Conservation (phyloP, 345 rosid species). For the Erodium maritimum region DNA sequence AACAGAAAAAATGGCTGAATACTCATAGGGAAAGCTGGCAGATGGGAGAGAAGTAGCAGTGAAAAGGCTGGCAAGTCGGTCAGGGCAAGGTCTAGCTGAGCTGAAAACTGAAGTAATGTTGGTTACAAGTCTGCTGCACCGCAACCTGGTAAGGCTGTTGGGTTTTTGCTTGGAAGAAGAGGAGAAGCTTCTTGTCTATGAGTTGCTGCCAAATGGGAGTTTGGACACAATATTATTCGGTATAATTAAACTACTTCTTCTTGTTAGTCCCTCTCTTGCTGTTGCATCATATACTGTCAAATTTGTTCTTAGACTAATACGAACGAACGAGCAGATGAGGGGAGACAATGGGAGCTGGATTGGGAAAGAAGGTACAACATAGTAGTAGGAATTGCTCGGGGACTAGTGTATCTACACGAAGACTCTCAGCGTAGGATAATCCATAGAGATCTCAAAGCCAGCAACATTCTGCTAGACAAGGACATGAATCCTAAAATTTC, state of each 20-base stretch:
- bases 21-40: slow-evolving; percentile 17
- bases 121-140: slow-evolving; percentile 25
- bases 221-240: slow-evolving; percentile 31
- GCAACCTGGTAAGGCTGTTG: slow-evolving; percentile 33
- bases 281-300: no score
- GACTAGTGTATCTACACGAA: slow-evolving; percentile 18
- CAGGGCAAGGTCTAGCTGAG: slow-evolving; percentile 26
- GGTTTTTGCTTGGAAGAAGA: slow-evolving; percentile 31
- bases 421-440: slow-evolving; percentile 20
- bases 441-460: slow-evolving; percentile 21
- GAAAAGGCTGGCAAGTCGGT: slow-evolving; percentile 20
- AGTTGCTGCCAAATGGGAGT: slow-evolving; percentile 31
- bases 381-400: slow-evolving; percentile 14
- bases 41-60: slow-evolving; percentile 25
- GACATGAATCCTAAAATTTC: slow-evolving; percentile 22
- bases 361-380: slow-evolving; percentile 18
- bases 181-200: slow-evolving; percentile 35
- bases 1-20: not conserved
- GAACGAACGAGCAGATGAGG: slow-evolving; percentile 9
- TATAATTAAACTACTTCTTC: slow-evolving; percentile 1
- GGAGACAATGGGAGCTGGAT: slow-evolving; percentile 5
- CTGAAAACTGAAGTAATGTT: slow-evolving; percentile 30
- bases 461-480: slow-evolving; percentile 19
- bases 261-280: no score
- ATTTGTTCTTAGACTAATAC: no score